phyloP scores from a whole-genome alignment of 352 stramenopile genomes.

The Discostella stelligera region DNA sequence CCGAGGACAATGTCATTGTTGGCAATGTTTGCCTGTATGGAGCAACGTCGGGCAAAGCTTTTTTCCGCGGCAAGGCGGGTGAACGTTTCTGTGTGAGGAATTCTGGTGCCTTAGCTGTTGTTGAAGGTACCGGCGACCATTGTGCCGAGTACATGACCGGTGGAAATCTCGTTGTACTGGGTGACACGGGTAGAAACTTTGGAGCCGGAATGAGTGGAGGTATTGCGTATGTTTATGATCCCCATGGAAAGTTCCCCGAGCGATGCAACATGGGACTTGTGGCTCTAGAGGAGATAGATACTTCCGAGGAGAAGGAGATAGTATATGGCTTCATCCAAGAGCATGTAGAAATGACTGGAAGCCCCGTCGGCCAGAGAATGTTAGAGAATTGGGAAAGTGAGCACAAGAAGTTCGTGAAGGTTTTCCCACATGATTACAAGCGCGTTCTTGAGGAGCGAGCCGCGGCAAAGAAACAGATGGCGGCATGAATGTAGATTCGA shows the following conservation, averaged over 20 bases:
- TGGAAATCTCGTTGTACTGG: slow-evolving; percentile 89
- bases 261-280: slow-evolving; percentile 97
- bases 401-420: slow-evolving; percentile 85
- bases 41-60: slow-evolving; percentile 90
- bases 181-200: slow-evolving; percentile 93
- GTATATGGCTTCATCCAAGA: slow-evolving; percentile 87
- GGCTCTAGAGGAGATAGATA: slow-evolving; percentile 84
- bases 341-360: slow-evolving; percentile 85
- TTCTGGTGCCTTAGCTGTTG: slow-evolving; percentile 91
- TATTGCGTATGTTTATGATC: slow-evolving; percentile 95
- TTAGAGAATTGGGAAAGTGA: slow-evolving; percentile 88
- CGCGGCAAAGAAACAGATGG: slow-evolving; percentile 45
- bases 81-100: slow-evolving; percentile 97
- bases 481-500: slow-evolving; percentile 22
- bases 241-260: slow-evolving; percentile 87
- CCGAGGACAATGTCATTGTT: slow-evolving; percentile 87
- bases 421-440: slow-evolving; percentile 88
- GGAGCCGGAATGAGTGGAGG: slow-evolving; percentile 94
- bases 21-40: slow-evolving; percentile 88
- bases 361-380: slow-evolving; percentile 85
- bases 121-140: slow-evolving; percentile 95
- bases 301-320: slow-evolving; percentile 81
- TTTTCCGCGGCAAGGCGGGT: slow-evolving; percentile 92
- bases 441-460: slow-evolving; percentile 80
- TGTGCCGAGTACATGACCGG: slow-evolving; percentile 99